These are phyloP conservation scores for Breynia disticha DNA, from an alignment of 441 rosid genomes.

Conservation along the genomic window DNA sequence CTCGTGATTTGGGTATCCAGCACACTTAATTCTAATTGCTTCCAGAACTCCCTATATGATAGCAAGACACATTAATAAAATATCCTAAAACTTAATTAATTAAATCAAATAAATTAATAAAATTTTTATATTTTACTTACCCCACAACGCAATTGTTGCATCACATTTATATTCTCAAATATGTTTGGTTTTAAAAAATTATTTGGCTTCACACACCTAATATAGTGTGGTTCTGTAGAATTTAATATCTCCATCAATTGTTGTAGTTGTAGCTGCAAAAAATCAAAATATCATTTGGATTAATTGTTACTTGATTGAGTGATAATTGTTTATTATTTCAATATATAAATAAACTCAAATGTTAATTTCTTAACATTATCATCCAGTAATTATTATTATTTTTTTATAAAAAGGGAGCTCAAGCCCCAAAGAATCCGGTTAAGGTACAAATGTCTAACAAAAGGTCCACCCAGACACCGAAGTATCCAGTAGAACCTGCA, in stretches of 20 bases:
- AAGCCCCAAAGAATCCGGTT: too few relatives aligned
- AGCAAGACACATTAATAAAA: constrained; percentile 15
- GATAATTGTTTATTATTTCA: too few relatives aligned
- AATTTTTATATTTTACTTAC: constrained; percentile 40
- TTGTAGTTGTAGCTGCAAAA: constrained; percentile 78
- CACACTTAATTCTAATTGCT: constrained; percentile 84
- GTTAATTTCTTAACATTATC: background rate
- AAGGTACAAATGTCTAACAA: too few relatives aligned
- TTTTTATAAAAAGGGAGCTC: too few relatives aligned
- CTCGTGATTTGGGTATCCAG: constrained; percentile 70
- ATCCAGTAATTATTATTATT: too few relatives aligned
- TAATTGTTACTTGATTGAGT: background rate
- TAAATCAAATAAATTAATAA: background rate
- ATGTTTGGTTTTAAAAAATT: constrained; percentile 50
- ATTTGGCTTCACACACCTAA: constrained; percentile 97
- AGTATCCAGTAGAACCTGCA: background rate
- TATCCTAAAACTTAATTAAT: background rate
- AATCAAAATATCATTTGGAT: constrained; percentile 17
- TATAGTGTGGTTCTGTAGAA: constrained; percentile 81
- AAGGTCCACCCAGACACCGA: too few relatives aligned
- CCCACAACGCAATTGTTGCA: constrained; percentile 90
- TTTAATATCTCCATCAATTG: constrained; percentile 80
- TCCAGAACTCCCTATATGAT: constrained; percentile 84
- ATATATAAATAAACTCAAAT: too few relatives aligned
- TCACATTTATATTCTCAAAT: constrained; percentile 55